A percentile compares a stretch with the other conserved stretches of the same genome.
phyloP scores from a whole-genome alignment of 2,329 filamentous ascomycete genomes.

The Fusarium tuaranense region DNA sequence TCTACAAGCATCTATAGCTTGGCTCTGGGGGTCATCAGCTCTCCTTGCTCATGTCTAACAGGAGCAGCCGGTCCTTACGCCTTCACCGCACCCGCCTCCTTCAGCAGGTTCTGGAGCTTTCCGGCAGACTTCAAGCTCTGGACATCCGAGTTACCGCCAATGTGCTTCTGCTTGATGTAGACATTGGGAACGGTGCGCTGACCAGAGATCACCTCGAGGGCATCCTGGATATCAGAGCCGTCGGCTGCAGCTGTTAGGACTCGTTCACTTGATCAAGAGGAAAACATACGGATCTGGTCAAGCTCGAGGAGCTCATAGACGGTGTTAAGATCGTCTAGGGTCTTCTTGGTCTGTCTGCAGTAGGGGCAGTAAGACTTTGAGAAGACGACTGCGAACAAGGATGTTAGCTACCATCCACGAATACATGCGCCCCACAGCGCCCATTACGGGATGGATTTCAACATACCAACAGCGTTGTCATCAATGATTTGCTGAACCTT shows the following conservation, averaged over 20 bases:
- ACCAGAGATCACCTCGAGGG: conserved; percentile 81
- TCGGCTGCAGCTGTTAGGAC: conserved; percentile 70
- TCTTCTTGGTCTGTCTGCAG: conserved; percentile 82
- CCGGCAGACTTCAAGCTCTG: conserved; percentile 64
- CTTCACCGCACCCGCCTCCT: conserved; percentile 57
- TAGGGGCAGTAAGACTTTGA: conserved; percentile 97
- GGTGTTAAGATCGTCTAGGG: conserved; percentile 76
- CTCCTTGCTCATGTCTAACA: conserved; percentile 15
- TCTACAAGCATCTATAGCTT: conserved; percentile 36
- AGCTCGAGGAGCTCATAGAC: conserved; percentile 84
- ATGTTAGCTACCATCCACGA: conserved; percentile 6
- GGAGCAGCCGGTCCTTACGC: conserved; percentile 49
- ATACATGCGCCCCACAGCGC: conserved; percentile 12
- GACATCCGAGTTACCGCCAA: conserved; percentile 95
- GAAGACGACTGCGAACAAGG: conserved; percentile 78
- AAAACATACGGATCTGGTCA: conserved; percentile 81
- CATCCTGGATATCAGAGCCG: conserved; percentile 83
- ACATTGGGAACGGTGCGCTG: conserved; percentile 96
- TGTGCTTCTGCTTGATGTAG: conserved; percentile 91
- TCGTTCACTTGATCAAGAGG: neutral
- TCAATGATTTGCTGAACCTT: conserved; percentile 91
- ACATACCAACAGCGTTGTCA: conserved; percentile 84
- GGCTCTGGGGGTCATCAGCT: conserved; percentile 37
- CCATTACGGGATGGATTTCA: neutral
- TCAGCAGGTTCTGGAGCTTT: conserved; percentile 56